Conservation (phyloP, 2,329 filamentous ascomycete genomes). For the Juglanconis juglandina region DNA sequence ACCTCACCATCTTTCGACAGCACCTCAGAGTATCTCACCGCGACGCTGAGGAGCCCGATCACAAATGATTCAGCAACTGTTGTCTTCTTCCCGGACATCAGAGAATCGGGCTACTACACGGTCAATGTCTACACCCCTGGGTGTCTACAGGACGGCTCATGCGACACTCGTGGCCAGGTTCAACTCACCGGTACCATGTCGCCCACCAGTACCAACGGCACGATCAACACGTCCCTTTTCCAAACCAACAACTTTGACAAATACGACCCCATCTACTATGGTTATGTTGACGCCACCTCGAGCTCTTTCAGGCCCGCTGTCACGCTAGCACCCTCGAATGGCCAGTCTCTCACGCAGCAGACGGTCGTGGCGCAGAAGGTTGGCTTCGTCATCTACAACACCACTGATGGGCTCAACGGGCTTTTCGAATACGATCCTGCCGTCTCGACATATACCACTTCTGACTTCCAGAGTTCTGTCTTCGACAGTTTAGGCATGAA, state of each 20-base stretch:
- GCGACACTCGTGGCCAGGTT: constrained; percentile 71
- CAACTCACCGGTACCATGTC: constrained; percentile 73
- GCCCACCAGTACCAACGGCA: constrained; percentile 34
- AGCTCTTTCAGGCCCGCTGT: constrained; percentile 74
- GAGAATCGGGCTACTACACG: constrained; percentile 85
- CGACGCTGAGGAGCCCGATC: constrained; percentile 55
- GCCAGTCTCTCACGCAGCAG: constrained; percentile 59
- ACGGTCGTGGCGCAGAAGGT: constrained; percentile 88
- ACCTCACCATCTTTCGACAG: constrained; percentile 65
- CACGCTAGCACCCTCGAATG: constrained; percentile 67
- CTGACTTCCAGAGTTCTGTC: constrained; percentile 65
- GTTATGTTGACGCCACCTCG: constrained; percentile 73
- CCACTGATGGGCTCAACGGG: constrained; percentile 79
- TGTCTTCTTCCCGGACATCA: constrained; percentile 78
- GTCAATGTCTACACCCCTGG: constrained; percentile 91
- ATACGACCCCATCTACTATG: constrained; percentile 88
- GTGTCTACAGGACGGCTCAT: constrained; percentile 76
- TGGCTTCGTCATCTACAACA: constrained; percentile 69
- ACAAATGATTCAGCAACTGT: constrained; percentile 62
- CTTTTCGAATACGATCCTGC: constrained; percentile 83
- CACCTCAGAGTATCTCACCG: constrained; percentile 72
- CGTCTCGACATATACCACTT: constrained; percentile 52
- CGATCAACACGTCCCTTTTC: constrained; percentile 59
- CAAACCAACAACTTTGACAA: constrained; percentile 97
- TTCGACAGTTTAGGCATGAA: constrained; percentile 73